Percentiles rank a stretch among this genome's conserved stretches.
Evolutionary conservation across 73 alveolate species (phyloP).

Genomic region (Durusdinium trenchii): DNA sequence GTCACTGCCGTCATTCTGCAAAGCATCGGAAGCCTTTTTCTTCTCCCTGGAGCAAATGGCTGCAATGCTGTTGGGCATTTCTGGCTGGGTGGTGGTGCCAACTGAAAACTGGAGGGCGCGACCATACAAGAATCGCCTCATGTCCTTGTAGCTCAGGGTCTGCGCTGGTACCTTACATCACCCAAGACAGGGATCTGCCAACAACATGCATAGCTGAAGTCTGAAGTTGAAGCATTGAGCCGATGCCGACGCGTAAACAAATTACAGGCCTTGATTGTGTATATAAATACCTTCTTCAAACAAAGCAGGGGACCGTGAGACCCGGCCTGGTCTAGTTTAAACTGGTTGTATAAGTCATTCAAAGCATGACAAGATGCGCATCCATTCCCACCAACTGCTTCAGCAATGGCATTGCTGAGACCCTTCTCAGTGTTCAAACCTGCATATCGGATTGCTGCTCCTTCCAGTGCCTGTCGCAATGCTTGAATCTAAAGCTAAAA

Average conservation of each 20-base stretch:
- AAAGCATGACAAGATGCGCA: neutral
- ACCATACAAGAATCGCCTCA: neutral
- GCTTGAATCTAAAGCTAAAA: neutral
- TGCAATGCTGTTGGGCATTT: neutral
- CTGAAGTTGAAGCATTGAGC: too few relatives aligned
- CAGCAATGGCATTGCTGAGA: neutral
- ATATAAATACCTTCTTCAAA: too few relatives aligned
- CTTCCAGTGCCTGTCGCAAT: neutral
- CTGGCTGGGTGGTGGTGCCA: conserved; percentile 19
- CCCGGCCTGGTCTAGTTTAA: too few relatives aligned
- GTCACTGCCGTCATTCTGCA: neutral
- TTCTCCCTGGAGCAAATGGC: neutral
- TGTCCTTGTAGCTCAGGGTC: neutral
- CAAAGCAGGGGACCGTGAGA: too few relatives aligned
- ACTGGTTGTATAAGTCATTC: too few relatives aligned
- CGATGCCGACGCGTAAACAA: too few relatives aligned
- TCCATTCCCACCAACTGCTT: neutral
- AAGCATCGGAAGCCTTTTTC: neutral
- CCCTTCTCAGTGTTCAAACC: neutral
- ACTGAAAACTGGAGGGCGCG: neutral
- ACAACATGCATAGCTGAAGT: too few relatives aligned
- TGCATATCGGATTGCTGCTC: neutral
- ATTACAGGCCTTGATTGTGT: too few relatives aligned
- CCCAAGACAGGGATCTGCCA: too few relatives aligned
- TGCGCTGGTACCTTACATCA: neutral